Conservation (phyloP, 176 grass and related monocot species). For the Tillandsia leiboldiana region DNA sequence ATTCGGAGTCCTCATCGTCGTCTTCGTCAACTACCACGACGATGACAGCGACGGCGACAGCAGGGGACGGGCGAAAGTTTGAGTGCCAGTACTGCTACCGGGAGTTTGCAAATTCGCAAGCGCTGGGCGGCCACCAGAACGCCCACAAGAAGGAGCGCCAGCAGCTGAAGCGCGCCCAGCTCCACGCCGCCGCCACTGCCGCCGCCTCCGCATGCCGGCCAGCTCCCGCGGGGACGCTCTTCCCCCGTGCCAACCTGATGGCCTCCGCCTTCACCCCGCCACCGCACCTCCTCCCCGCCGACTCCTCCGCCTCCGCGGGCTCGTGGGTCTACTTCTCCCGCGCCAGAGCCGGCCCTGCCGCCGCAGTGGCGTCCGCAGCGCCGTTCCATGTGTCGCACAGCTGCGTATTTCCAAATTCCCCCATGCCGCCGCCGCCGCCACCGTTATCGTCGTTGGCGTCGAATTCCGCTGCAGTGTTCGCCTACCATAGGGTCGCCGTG, state of each 20-base stretch:
- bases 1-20: conserved; percentile 16
- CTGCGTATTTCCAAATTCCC: conserved; percentile 3
- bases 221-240: not conserved
- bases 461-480: not conserved
- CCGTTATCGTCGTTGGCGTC: conserved; percentile 1
- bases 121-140: conserved; percentile 51
- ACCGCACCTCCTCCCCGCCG: conserved; percentile 16
- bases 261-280: conserved; percentile 14
- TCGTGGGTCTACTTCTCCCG: conserved; percentile 26
- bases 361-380: not conserved
- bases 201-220: not conserved
- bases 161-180: conserved; percentile 41
- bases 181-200: conserved; percentile 8
- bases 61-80: conserved; percentile 24
- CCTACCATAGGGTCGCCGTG: too few species aligned
- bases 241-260: conserved; percentile 15
- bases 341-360: not conserved
- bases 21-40: not conserved
- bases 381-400: conserved; percentile 27
- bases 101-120: conserved; percentile 62
- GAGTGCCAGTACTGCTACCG: conserved; percentile 68
- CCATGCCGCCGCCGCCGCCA: conserved; percentile 6
- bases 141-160: conserved; percentile 66
- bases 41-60: not conserved
- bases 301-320: not conserved